Conservation (phyloP, 2,329 filamentous ascomycete genomes). For the Venturia oleaginea region DNA sequence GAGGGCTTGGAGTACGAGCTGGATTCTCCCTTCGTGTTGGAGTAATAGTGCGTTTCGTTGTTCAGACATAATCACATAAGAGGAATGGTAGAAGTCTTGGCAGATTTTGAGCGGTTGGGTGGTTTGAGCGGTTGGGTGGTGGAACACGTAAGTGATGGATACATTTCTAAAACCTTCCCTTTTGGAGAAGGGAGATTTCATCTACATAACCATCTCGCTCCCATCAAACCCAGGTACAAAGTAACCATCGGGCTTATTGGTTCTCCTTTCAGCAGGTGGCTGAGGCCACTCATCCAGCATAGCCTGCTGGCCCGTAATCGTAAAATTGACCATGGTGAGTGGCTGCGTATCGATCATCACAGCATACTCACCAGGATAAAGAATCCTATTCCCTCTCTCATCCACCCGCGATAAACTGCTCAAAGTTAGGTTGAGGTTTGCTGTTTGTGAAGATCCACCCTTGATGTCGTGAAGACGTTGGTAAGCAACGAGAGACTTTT, state of each 20-base stretch:
- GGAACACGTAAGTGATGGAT: too few relatives aligned
- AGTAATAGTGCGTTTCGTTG: too few relatives aligned
- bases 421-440: slow-evolving; percentile 36
- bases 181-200: too few relatives aligned
- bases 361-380: slow-evolving; percentile 47
- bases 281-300: slow-evolving; percentile 24
- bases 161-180: too few relatives aligned
- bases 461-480: slow-evolving; percentile 34
- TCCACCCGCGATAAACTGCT: slow-evolving; percentile 43
- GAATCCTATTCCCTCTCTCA: slow-evolving; percentile 39
- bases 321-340: slow-evolving; percentile 17
- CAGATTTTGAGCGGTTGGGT: too few relatives aligned
- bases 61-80: too few relatives aligned
- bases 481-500: slow-evolving; percentile 46
- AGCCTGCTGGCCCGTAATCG: slow-evolving; percentile 20
- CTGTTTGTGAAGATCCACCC: slow-evolving; percentile 24
- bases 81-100: too few relatives aligned
- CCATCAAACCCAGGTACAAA: not conserved
- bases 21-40: too few relatives aligned
- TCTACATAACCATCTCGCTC: not conserved
- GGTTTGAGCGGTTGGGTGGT: too few relatives aligned
- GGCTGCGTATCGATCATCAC: slow-evolving; percentile 37
- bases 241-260: slow-evolving; percentile 18
- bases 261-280: slow-evolving; percentile 19
- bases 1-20: too few relatives aligned